Evolutionary conservation across 2,329 filamentous ascomycete species (phyloP).

Genomic region (Trichoderma atrobrunneum): DNA sequence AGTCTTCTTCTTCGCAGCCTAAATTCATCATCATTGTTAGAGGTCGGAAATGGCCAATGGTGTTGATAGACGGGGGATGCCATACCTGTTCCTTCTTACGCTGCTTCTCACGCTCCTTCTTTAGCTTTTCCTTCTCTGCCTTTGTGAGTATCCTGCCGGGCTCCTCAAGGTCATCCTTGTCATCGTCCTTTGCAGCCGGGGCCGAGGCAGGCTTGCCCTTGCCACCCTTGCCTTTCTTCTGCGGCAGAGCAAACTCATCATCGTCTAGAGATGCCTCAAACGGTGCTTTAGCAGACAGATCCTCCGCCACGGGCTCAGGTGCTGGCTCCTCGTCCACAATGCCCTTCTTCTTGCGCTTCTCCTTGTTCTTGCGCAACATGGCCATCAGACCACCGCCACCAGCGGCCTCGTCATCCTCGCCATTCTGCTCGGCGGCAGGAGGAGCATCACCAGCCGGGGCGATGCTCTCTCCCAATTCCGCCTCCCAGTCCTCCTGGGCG

Average conservation of each 20-base stretch:
- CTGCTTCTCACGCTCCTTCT: conserved; percentile 98
- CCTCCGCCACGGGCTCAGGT: conserved; percentile 40
- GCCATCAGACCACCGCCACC: conserved; percentile 71
- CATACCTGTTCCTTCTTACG: conserved; percentile 93
- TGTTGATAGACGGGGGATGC: not conserved
- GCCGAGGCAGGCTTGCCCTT: conserved; percentile 36
- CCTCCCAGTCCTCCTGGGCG: conserved; percentile 89
- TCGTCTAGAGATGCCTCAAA: conserved; percentile 80
- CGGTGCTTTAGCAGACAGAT: conserved; percentile 63
- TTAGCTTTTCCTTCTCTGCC: conserved; percentile 96
- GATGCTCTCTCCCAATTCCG: conserved; percentile 78
- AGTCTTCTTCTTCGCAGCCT: conserved; percentile 80
- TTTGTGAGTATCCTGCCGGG: conserved; percentile 81
- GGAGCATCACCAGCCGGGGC: conserved; percentile 56
- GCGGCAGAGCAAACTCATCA: conserved; percentile 80
- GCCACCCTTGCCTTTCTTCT: conserved; percentile 68
- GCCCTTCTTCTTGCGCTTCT: conserved; percentile 89
- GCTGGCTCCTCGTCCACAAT: conserved; percentile 64
- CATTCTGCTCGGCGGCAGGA: conserved; percentile 47
- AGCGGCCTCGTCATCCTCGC: conserved; percentile 49
- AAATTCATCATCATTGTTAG: conserved; percentile 10
- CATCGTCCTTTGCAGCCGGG: conserved; percentile 45
- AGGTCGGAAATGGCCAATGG: not conserved
- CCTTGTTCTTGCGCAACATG: conserved; percentile 76
- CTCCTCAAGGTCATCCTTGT: conserved; percentile 49